These are phyloP conservation scores for Westerdykella aurantiaca DNA, from an alignment of 2,329 filamentous ascomycete genomes.

Conservation along the genomic window DNA sequence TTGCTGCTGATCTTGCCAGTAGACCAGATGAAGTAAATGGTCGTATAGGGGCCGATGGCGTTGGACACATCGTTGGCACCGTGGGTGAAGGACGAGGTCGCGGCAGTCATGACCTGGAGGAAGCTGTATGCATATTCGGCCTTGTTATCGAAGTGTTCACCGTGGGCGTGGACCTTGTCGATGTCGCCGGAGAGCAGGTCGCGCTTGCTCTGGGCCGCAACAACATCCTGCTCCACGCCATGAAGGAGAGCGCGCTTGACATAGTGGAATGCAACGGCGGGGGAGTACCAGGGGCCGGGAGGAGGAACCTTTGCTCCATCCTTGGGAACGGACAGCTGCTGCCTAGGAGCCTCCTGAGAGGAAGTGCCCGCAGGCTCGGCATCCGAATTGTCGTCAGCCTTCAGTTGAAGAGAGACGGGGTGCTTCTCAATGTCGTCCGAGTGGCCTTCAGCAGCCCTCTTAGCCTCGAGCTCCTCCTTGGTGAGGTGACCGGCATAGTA, in stretches of 20 bases:
- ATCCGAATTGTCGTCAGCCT: conserved; percentile 14
- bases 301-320: conserved; percentile 12
- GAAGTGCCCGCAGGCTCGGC: conserved; percentile 6
- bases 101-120: conserved; percentile 48
- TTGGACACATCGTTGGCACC: conserved; percentile 63
- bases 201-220: conserved; percentile 38
- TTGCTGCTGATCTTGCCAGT: conserved; percentile 45
- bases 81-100: conserved; percentile 67
- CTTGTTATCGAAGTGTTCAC: conserved; percentile 57
- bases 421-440: conserved; percentile 25
- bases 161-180: conserved; percentile 52
- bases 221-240: conserved; percentile 48
- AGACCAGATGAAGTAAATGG: conserved; percentile 59
- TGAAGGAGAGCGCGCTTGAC: conserved; percentile 45
- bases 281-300: conserved; percentile 41
- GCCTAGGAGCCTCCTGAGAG: conserved; percentile 1
- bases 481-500: conserved; percentile 55
- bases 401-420: conserved; percentile 7
- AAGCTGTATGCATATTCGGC: conserved; percentile 47
- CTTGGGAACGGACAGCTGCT: conserved; percentile 15
- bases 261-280: conserved; percentile 42
- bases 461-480: conserved; percentile 45
- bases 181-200: conserved; percentile 50
- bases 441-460: conserved; percentile 15
- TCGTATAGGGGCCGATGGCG: conserved; percentile 51